Evolutionary conservation across 176 grass and related monocot species (phyloP).

Genomic region (Aegilops speltoides): DNA sequence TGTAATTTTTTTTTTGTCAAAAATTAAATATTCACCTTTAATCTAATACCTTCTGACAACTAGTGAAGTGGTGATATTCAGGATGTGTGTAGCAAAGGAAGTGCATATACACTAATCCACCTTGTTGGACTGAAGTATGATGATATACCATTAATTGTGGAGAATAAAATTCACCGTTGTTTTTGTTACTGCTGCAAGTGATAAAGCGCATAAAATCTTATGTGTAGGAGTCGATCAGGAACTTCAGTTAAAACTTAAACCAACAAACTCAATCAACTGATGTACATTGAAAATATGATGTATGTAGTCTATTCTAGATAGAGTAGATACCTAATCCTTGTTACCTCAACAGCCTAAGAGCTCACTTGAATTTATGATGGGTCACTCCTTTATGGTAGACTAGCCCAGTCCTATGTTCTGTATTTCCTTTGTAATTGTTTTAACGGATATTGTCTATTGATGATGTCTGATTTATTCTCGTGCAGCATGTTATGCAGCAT

Average conservation of each 20-base stretch:
- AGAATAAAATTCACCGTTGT: background rate
- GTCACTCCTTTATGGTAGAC: background rate
- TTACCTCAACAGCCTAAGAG: background rate
- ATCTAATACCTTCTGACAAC: background rate
- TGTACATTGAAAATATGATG: background rate
- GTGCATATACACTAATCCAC: background rate
- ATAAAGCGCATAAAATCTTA: background rate
- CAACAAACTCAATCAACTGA: constrained; percentile 6
- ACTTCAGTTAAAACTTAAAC: background rate
- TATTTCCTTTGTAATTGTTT: constrained; percentile 3
- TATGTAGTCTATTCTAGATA: background rate
- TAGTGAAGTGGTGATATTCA: constrained; percentile 2
- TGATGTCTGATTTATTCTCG: constrained; percentile 12
- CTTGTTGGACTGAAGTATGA: background rate
- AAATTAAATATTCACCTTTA: no score
- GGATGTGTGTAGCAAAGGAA: background rate
- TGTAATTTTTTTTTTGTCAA: no score
- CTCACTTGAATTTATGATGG: constrained; percentile 14
- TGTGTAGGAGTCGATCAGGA: background rate
- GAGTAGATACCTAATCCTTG: background rate
- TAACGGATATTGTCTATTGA: background rate
- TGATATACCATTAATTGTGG: background rate
- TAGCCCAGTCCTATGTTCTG: background rate
- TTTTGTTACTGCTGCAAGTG: background rate
- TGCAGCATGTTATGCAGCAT: constrained; percentile 92